A percentile compares a stretch with the other conserved stretches of the same genome.
These are phyloP conservation scores for Cavenderia fasciculata DNA, from an alignment of 78 protist genomes.

Conservation along the genomic window DNA sequence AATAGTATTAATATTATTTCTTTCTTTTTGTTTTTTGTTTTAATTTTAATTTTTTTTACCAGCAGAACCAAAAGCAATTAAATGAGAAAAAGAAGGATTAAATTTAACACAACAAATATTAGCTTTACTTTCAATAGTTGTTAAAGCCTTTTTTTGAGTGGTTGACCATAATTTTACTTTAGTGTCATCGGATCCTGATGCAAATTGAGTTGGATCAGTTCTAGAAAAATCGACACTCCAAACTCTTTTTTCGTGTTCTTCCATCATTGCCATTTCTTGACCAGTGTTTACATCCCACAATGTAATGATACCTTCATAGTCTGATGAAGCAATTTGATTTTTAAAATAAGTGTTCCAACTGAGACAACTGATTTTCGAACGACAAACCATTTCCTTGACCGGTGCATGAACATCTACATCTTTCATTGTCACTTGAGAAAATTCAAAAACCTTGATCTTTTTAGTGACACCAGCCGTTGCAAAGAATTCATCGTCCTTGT, in stretches of 20 bases:
- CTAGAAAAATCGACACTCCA: conserved; percentile 87
- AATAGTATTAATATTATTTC: too few species aligned
- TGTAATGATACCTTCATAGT: conserved; percentile 82
- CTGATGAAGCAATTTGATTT: conserved; percentile 72
- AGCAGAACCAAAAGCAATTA: conserved; percentile 86
- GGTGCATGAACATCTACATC: conserved; percentile 81
- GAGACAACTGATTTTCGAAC: conserved; percentile 84
- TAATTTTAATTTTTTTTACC: too few species aligned
- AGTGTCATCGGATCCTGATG: conserved; percentile 86
- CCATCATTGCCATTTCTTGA: conserved; percentile 30
- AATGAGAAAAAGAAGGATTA: conserved; percentile 65
- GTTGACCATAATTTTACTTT: conserved; percentile 85
- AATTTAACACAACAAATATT: conserved; percentile 86
- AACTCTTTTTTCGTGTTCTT: conserved; percentile 87
- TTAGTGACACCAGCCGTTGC: conserved; percentile 89
- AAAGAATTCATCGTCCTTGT: conserved; percentile 82
- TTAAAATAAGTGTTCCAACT: conserved; percentile 81
- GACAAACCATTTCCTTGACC: conserved; percentile 60
- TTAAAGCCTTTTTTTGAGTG: conserved; percentile 15
- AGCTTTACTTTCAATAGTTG: conserved; percentile 79
- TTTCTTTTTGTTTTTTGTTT: too few species aligned
- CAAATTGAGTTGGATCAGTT: conserved; percentile 77
- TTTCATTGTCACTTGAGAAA: conserved; percentile 10
- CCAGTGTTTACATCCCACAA: conserved; percentile 85
- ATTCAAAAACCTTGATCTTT: conserved; percentile 82